A percentile compares a stretch with the other conserved stretches of the same genome.
These are phyloP conservation scores for Phoma herbarum DNA, from an alignment of 2,329 filamentous ascomycete species.

Conservation along the genomic window DNA sequence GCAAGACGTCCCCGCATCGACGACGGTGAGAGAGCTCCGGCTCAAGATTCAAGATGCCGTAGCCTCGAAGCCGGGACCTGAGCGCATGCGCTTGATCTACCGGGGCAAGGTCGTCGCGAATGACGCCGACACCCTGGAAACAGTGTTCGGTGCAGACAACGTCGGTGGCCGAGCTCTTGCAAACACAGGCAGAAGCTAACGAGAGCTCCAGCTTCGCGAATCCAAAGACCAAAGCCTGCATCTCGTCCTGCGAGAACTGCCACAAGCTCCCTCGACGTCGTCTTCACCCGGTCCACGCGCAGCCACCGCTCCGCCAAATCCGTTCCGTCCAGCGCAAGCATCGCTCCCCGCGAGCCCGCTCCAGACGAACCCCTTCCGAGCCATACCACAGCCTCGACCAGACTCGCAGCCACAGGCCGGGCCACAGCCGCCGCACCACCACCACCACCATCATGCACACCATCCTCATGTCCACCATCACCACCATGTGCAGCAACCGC, in stretches of 20 bases:
- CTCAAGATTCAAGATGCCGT: constrained; percentile 60
- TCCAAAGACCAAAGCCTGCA: constrained; percentile 50
- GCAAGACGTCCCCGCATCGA: constrained; percentile 42
- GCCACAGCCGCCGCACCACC: constrained; percentile 18
- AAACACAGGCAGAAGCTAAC: constrained; percentile 22
- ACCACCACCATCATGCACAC: constrained; percentile 26
- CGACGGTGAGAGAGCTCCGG: constrained; percentile 63
- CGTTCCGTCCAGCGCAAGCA: constrained; percentile 36
- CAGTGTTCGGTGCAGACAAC: constrained; percentile 60
- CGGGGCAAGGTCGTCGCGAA: constrained; percentile 62
- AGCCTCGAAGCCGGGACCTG: constrained; percentile 49
- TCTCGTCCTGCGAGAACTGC: constrained; percentile 50
- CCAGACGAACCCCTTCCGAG: constrained; percentile 46
- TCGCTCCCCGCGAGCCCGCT: constrained; percentile 30
- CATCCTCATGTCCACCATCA: constrained; percentile 28
- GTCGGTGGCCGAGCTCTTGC: constrained; percentile 50
- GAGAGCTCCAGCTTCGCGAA: constrained; percentile 43
- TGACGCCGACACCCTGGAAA: constrained; percentile 58
- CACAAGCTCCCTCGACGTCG: constrained; percentile 17
- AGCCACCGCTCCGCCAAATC: constrained; percentile 52
- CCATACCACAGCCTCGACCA: constrained; percentile 35
- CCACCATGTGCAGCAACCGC: constrained; percentile 29
- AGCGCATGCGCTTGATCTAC: constrained; percentile 66
- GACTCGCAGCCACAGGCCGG: constrained; percentile 37
- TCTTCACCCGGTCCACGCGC: constrained; percentile 36